These are phyloP conservation scores for Pseudozyma sp. DNA, from an alignment of 1,284 basidiomycete genomes.

Conservation along the genomic window DNA sequence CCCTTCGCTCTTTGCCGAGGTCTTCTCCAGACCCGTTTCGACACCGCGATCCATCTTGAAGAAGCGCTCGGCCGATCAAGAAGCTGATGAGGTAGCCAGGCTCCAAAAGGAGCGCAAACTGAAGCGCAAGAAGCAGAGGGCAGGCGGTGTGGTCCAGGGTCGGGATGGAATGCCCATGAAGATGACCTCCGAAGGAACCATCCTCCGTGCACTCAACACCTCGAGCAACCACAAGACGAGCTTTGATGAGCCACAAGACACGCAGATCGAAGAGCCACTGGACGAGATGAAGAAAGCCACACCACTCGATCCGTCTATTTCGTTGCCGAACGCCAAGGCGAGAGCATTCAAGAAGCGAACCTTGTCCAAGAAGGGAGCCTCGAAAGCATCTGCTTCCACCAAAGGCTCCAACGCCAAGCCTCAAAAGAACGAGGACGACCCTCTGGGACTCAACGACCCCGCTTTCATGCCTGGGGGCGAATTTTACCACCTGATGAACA, in stretches of 20 bases:
- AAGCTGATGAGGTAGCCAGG: slow-evolving; percentile 30
- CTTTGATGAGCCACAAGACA: slow-evolving; percentile 44
- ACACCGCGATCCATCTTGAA: slow-evolving; percentile 48
- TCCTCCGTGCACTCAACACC: slow-evolving; percentile 42
- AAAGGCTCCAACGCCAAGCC: slow-evolving; percentile 11
- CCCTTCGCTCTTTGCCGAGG: slow-evolving; percentile 58
- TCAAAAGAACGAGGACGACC: slow-evolving; percentile 56
- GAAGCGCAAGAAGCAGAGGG: slow-evolving; percentile 31
- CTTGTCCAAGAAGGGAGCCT: slow-evolving; percentile 13
- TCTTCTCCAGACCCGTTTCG: slow-evolving; percentile 44
- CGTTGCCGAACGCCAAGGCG: slow-evolving; percentile 51
- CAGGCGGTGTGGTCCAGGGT: slow-evolving; percentile 49
- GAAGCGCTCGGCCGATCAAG: slow-evolving; percentile 36
- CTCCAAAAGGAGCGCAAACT: slow-evolving; percentile 18
- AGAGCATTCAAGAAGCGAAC: slow-evolving; percentile 55
- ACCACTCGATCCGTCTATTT: slow-evolving; percentile 36
- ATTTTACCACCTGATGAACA: slow-evolving; percentile 46
- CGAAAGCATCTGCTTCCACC: slow-evolving; percentile 8
- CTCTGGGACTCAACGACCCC: slow-evolving; percentile 62
- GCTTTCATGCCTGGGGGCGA: slow-evolving; percentile 62
- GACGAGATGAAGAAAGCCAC: slow-evolving; percentile 37
- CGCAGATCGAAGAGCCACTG: slow-evolving; percentile 22
- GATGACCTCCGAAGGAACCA: slow-evolving; percentile 47
- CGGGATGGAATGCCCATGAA: slow-evolving; percentile 57
- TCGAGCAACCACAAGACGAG: slow-evolving; percentile 29